phyloP scores from a whole-genome alignment of 2,329 filamentous ascomycete species.

The Clarireedia sp. region DNA sequence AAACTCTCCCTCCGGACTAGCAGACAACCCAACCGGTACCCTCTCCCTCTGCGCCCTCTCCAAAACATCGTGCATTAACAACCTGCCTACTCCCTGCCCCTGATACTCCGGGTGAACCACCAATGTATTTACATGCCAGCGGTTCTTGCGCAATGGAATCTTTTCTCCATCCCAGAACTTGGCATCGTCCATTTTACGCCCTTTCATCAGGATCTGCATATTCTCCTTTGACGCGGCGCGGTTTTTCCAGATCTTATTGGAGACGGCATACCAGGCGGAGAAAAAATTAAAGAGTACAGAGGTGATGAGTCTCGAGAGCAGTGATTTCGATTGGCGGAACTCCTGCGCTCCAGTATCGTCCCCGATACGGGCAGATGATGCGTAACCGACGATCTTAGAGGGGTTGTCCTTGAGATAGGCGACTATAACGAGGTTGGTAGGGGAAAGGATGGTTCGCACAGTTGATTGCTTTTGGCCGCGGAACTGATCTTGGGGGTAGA shows the following conservation, averaged over 20 bases:
- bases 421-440: slow-evolving; percentile 12
- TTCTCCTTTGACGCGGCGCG: slow-evolving; percentile 9
- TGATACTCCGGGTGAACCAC: slow-evolving; percentile 19
- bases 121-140: slow-evolving; percentile 20
- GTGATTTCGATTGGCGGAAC: background rate
- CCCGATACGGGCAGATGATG: slow-evolving; percentile 16
- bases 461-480: slow-evolving; percentile 10
- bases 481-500: slow-evolving; percentile 10
- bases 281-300: slow-evolving; percentile 11
- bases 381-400: slow-evolving; percentile 13
- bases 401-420: slow-evolving; percentile 12
- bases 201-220: slow-evolving; percentile 6
- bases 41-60: slow-evolving; percentile 16
- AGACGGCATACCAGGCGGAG: slow-evolving; percentile 1
- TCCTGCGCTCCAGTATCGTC: slow-evolving; percentile 14
- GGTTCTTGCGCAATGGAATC: slow-evolving; percentile 15
- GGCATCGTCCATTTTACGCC: slow-evolving; percentile 9
- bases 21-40: slow-evolving; percentile 18
- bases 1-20: slow-evolving; percentile 18
- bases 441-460: slow-evolving; percentile 5
- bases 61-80: slow-evolving; percentile 17
- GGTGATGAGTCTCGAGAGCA: background rate
- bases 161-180: slow-evolving; percentile 19
- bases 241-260: slow-evolving; percentile 15
- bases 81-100: slow-evolving; percentile 21